Evolutionary conservation across 805 yeast genomes (phyloP).

Genomic region (Teunomyces atbi): DNA sequence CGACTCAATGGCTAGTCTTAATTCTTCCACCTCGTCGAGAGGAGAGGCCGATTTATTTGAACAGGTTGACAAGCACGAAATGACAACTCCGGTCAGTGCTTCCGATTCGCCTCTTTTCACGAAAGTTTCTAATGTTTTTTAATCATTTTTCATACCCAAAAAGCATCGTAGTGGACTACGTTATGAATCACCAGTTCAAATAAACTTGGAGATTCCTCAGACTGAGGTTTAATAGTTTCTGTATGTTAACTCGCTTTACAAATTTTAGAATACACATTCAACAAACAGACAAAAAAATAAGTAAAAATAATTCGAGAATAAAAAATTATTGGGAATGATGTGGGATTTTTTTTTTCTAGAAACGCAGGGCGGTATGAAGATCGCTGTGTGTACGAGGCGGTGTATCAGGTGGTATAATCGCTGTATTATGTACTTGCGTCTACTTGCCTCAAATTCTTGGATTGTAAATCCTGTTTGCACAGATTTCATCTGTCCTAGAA

Average conservation of each 20-base stretch:
- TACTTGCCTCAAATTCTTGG: background rate
- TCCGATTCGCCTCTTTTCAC: slow-evolving; percentile 20
- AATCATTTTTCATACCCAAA: background rate
- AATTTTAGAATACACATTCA: background rate
- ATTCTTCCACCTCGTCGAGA: slow-evolving; percentile 17
- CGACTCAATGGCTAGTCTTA: slow-evolving; percentile 27
- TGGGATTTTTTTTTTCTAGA: background rate
- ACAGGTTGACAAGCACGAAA: slow-evolving; percentile 18
- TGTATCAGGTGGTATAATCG: background rate
- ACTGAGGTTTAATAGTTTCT: background rate
- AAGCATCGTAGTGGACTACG: background rate
- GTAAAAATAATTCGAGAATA: background rate
- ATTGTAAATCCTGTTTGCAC: background rate
- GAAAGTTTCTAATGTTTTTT: background rate
- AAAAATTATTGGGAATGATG: background rate
- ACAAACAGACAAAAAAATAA: background rate
- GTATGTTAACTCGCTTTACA: background rate
- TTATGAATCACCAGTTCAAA: background rate
- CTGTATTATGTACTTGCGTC: background rate
- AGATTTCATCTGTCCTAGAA: background rate
- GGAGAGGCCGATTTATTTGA: slow-evolving; percentile 22
- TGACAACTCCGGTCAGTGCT: slow-evolving; percentile 34
- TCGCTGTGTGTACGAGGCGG: background rate
- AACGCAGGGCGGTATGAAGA: background rate
- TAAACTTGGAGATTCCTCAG: background rate